Base-by-base conservation (phyloP, 352 stramenopile species). In the Globisporangium solare region DNA sequence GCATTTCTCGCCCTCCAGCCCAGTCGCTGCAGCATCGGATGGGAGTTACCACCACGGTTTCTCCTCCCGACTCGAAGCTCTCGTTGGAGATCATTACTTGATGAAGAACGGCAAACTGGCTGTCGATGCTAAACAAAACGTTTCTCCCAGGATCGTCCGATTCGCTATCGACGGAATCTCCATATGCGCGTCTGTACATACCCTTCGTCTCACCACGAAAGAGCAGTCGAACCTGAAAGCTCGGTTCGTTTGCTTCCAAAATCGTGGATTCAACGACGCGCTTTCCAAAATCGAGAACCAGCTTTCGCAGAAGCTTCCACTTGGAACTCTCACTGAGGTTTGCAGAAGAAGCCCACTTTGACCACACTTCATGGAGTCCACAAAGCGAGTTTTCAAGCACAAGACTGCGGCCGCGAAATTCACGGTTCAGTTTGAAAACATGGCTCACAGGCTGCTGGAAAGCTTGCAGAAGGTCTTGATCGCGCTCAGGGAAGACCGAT, bases 201-300 rank as follows among this genome's bases (percentile, higher is more conserved):
- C 55, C 47, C 17, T 56, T 63, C 12, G 47, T 47, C 39, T 66
- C 60, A 12, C 41, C 42, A 5, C 55, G 32, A 27, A 66, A 66
- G 18, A 66, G n/a, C 7, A 66, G 31, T 21, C 60, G 54, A 20
- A 66, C 42, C n/a, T 53, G 45, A 40, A 13, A 13, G 20, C 37
- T 37, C 11, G 39, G 31, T 8, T 24, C 31, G 2, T 11, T 24
- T 22, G 42, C 22, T 17, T 18, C 32, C 39, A n/a, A 3, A 18
- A 3, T 31, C 45, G 31, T 14, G 6, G 17, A 7, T 32, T 14
- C 15, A 3, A 18, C 14, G 18, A 65, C n/a, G 11, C 45, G 45
- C 48, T 40, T n/a, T 21, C 21, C 12, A 6, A 60, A 49, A 6
- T 51, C 20, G 7, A 15, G 10, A 18, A 56, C 24, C 8, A 35